Base-by-base conservation (phyloP, 1,284 basidiomycete genomes). In the Caloboletus firmus region DNA sequence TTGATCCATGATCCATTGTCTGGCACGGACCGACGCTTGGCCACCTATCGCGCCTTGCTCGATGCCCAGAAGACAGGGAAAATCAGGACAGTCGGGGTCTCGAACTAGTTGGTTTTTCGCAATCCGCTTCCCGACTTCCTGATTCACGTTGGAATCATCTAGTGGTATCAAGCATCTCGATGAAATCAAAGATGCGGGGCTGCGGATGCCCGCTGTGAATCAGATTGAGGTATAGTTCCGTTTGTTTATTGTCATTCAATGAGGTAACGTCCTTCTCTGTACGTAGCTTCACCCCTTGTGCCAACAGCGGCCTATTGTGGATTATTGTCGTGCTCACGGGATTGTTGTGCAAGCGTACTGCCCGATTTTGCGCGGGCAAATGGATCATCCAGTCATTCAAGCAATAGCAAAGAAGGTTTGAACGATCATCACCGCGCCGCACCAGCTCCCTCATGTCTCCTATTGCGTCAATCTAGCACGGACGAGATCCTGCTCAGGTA, bases 271-370 rank as follows among this genome's bases (percentile, higher is more conserved):
- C 2, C 34, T 47, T 48, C 39, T 1, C 20, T 40, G 49, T 51
- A n/a, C 45, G 30, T 63, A 91, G 83, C 76, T 93, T 8, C 91
- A 94, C 65, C 92, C 93, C 0, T 84, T 89, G 61, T 93, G 90
- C 72, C 91, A 94, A 64, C 91, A 93, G 58, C 76, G 76, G 41
- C 80, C 84, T 10, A 91, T 95, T 52, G 90, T 92, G 26, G 76
- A 80, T 18, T 95, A 90, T 69, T 95, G 93, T 73, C 65, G 72
- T 24, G 68, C 79, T 45, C 74, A 92, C 58, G 76, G 74, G 7
- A 91, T 96, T 50, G 74, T 86, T 31, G 74, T 95, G 7, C 79
- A 95, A 69, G 92, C 90, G 0, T 92, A 92, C 66, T 88, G 83
- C 61, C 89, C 91, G 1, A 75, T 93, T 49, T 69, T 89, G 37